Evolutionary conservation across 2,329 filamentous ascomycete species (phyloP).

Genomic region (Sclerotinia trifoliorum): DNA sequence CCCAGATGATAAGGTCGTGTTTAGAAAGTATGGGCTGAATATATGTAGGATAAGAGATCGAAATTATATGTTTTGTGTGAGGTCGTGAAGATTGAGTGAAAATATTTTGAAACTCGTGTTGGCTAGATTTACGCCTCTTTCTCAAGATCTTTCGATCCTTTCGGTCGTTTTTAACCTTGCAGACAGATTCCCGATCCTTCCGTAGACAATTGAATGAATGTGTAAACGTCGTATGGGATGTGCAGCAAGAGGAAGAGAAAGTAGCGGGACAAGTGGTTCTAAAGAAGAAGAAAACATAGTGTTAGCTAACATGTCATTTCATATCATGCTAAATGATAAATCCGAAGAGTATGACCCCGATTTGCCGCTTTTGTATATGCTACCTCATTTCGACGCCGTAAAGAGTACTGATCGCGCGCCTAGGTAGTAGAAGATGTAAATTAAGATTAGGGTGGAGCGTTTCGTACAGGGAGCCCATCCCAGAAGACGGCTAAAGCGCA

Average conservation of each 20-base stretch:
- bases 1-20: constrained; percentile 12
- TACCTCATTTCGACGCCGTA: constrained; percentile 7
- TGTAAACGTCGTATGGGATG: neutral
- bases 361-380: constrained; percentile 2
- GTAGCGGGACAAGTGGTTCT: constrained; percentile 1
- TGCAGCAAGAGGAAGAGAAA: neutral
- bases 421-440: constrained; percentile 12
- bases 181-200: constrained; percentile 14
- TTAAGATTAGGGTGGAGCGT: constrained; percentile 21
- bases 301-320: constrained; percentile 5
- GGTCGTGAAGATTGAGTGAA: neutral
- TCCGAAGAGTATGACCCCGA: neutral
- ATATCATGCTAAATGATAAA: neutral
- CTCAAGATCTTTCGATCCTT: constrained; percentile 17
- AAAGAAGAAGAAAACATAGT: constrained; percentile 6
- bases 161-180: neutral
- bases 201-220: constrained; percentile 8
- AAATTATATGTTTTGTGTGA: constrained; percentile 25
- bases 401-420: constrained; percentile 12
- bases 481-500: constrained; percentile 16
- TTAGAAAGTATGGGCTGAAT: constrained; percentile 22
- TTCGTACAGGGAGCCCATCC: constrained; percentile 15
- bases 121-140: constrained; percentile 18
- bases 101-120: constrained; percentile 17
- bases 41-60: constrained; percentile 30